Conservation (phyloP, 768 basidiomycete genomes). For the Rubroboletus pulcherrimus region DNA sequence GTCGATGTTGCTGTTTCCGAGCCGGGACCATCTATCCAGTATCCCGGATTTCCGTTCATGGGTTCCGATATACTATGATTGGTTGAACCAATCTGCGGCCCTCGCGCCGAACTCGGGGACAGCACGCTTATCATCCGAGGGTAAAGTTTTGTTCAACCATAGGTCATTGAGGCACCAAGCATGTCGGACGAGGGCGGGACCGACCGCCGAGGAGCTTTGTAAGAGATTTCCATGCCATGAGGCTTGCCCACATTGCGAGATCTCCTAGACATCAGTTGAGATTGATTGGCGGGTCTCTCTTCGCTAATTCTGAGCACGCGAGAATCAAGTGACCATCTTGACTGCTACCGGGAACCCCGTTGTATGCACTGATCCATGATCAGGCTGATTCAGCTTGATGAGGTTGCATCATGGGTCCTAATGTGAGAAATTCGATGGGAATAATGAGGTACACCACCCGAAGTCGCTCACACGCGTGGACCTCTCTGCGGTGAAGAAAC, state of each 20-base stretch:
- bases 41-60: neutral
- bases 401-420: neutral
- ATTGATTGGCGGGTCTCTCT: neutral
- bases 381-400: neutral
- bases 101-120: neutral
- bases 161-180: neutral
- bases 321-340: neutral
- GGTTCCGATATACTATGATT: neutral
- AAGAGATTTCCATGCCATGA: neutral
- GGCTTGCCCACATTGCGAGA: neutral
- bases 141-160: neutral
- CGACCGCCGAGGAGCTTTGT: neutral
- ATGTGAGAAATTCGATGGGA: slow-evolving; percentile 4
- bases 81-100: neutral
- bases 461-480: neutral
- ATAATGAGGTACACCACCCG: too few relatives aligned
- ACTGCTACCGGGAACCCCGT: neutral
- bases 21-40: neutral
- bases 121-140: neutral
- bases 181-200: neutral
- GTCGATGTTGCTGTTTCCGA: neutral
- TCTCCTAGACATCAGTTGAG: neutral
- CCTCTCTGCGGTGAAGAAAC: neutral
- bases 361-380: neutral
- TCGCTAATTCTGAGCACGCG: neutral